Evolutionary conservation across 139 green algal species (phyloP), one percentile per base, ranked within the genome.

Genomic region (Coccomyxa sp.): DNA sequence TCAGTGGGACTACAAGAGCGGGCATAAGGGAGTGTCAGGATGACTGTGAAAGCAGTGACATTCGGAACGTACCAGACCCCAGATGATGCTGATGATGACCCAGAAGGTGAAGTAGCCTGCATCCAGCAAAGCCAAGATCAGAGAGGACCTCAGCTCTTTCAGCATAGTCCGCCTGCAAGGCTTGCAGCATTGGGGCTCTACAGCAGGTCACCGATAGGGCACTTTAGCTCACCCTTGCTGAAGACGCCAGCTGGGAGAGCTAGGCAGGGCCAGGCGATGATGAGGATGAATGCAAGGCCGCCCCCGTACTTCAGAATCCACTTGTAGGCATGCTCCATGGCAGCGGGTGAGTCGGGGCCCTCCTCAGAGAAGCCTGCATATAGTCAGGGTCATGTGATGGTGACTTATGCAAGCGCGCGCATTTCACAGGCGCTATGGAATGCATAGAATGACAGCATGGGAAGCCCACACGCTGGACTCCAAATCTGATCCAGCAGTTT

Each of bases 91-190:
- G n/a, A 95, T 82, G n/a, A 89, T 74, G 18, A 90, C 90, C 90
- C 90, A 94, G 72, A 94, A 89, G 36, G 75, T 88, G 82, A 94
- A 94, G 81, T 94, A 94, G 34, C 88, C 89, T 76, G 41, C 41
- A 76, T 29, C 8, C 8, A 79, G 36, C 50, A 64, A 29, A 64
- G 50, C 14, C 14, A 14, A 64, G 50, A 14, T 64, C 50, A 64
- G 18, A 14, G 14, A 14, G 14, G 50, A 29, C 50, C 14, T 64
- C 14, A 64, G 14, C 14, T 14, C 50, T 64, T 64, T 18, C 18
- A 18, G 14, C 50, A 64, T 64, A 18, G 18, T 64, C 50, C 50
- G 18, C 50, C 50, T 64, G 50, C 50, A 29, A 18, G 50, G 50
- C 50, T 64, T 14, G 18, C 18, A 14, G 18, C 14, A 64, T 29